Evolutionary conservation across 306 rosid genomes (phyloP).

Genomic region (Glycine latifolia): DNA sequence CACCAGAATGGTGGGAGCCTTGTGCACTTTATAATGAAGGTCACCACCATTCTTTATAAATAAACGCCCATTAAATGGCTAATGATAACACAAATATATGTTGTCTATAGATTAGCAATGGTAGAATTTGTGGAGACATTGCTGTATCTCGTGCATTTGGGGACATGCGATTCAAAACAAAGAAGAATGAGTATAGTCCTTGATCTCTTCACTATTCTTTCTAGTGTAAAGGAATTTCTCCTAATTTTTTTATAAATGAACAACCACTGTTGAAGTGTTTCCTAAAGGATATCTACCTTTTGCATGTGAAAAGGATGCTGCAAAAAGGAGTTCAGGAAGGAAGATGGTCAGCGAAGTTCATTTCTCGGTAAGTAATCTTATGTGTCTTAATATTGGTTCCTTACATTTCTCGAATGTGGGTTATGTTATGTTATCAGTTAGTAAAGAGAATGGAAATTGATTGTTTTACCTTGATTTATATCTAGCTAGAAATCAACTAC

Average conservation of each 20-base stretch:
- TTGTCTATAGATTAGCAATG: slow-evolving; percentile 72
- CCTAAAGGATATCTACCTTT: slow-evolving; percentile 53
- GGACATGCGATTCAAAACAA: slow-evolving; percentile 90
- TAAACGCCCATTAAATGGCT: slow-evolving; percentile 22
- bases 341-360: slow-evolving; percentile 90
- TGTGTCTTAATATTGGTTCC: slow-evolving; percentile 35
- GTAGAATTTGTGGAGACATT: slow-evolving; percentile 97
- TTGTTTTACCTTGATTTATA: neutral
- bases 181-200: slow-evolving; percentile 80
- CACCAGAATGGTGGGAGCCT: neutral
- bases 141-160: slow-evolving; percentile 99
- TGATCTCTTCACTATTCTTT: slow-evolving; percentile 46
- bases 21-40: neutral
- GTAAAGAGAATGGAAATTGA: slow-evolving; percentile 7
- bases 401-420: slow-evolving; percentile 3
- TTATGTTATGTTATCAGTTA: slow-evolving; percentile 16
- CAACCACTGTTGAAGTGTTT: slow-evolving; percentile 23
- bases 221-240: slow-evolving; percentile 36
- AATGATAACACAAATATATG: slow-evolving; percentile 44
- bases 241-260: slow-evolving; percentile 30
- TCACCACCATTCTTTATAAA: neutral
- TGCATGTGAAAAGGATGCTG: slow-evolving; percentile 76
- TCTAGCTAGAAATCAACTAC: slow-evolving; percentile 5
- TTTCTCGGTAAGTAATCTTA: slow-evolving; percentile 75
- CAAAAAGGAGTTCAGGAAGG: slow-evolving; percentile 85